Percentiles rank a stretch among this genome's conserved stretches.
Conservation (phyloP, 176 grass and related monocot genomes). For the Oropetium thomaeum region DNA sequence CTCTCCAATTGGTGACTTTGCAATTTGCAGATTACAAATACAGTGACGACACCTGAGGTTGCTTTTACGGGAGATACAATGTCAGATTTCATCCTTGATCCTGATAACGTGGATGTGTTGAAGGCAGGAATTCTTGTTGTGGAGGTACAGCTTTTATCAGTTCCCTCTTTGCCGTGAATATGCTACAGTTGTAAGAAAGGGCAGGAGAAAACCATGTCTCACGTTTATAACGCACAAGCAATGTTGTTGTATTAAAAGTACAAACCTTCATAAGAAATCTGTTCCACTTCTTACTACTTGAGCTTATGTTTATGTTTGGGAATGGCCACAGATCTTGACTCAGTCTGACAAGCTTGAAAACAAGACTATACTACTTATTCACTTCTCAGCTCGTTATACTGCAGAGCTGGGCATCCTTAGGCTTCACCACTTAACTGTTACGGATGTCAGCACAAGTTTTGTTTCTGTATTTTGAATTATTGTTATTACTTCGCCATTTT, state of each 20-base stretch:
- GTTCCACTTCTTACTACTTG: neutral
- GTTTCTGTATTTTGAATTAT: neutral
- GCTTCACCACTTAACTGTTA: neutral
- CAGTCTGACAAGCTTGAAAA: constrained; percentile 65
- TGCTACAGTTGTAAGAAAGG: neutral
- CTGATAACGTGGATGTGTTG: constrained; percentile 66
- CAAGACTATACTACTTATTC: constrained; percentile 84
- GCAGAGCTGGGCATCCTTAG: constrained; percentile 52
- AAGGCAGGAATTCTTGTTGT: constrained; percentile 67
- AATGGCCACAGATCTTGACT: constrained; percentile 49
- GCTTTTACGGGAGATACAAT: constrained; percentile 91
- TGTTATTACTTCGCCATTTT: neutral
- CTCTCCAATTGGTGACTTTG: neutral
- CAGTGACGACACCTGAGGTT: constrained; percentile 73
- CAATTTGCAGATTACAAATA: constrained; percentile 62
- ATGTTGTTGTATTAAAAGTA: neutral
- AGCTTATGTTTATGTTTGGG: constrained; percentile 16
- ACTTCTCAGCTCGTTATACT: constrained; percentile 84
- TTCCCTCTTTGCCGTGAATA: neutral
- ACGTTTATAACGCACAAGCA: neutral
- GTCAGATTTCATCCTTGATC: constrained; percentile 91
- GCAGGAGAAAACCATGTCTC: neutral
- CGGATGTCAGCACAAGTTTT: neutral
- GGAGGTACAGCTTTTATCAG: constrained; percentile 50
- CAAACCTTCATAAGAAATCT: neutral